These are phyloP conservation scores for Elaeis oleifera DNA, from an alignment of 202 grass and related monocot genomes.

Conservation along the genomic window DNA sequence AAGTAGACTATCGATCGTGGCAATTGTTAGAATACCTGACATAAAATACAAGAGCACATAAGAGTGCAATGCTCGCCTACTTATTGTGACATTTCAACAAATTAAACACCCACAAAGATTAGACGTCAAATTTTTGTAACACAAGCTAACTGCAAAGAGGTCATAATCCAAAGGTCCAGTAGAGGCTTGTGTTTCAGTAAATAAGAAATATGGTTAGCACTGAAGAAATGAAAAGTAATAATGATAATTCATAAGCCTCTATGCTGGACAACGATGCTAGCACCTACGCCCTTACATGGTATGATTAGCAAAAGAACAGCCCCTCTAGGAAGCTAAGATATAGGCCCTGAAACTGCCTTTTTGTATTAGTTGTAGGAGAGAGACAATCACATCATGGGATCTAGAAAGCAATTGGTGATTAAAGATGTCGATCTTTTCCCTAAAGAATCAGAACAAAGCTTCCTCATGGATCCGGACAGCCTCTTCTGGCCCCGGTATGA, in stretches of 20 bases:
- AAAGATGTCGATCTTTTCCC: conserved; percentile 49
- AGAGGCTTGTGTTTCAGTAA: neutral
- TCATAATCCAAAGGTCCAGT: neutral
- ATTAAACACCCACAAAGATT: neutral
- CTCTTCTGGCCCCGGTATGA: conserved; percentile 23
- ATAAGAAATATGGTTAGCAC: conserved; percentile 3
- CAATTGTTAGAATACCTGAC: neutral
- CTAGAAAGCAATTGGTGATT: conserved; percentile 35
- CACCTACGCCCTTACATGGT: conserved; percentile 12
- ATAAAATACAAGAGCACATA: neutral
- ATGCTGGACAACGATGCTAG: neutral
- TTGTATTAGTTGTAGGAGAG: conserved; percentile 26
- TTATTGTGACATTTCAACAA: conserved; percentile 5
- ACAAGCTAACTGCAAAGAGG: neutral
- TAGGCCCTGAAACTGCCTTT: conserved; percentile 8
- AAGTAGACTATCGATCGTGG: too few species aligned
- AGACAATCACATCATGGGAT: conserved; percentile 38
- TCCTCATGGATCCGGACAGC: conserved; percentile 16
- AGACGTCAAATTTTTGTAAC: too few species aligned
- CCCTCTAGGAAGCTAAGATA: conserved; percentile 11
- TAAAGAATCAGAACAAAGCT: conserved; percentile 30
- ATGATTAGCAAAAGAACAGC: conserved; percentile 27
- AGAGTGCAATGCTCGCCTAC: neutral
- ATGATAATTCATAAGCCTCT: conserved; percentile 4
- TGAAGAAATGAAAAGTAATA: neutral